These are phyloP conservation scores for Theileria annulata DNA, from an alignment of 169 alveolate genomes.

Conservation along the genomic window DNA sequence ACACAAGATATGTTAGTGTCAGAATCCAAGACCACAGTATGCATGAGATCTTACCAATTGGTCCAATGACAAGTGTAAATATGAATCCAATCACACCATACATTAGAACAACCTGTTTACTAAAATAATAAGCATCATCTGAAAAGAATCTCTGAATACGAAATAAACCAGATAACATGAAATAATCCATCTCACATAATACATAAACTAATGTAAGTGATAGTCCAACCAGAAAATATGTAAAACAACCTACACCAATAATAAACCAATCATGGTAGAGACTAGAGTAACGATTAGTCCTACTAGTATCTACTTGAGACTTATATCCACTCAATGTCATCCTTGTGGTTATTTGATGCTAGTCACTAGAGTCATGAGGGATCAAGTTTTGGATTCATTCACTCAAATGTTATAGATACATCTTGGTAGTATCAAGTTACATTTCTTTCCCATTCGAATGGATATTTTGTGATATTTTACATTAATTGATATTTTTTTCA, in stretches of 20 bases:
- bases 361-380: neutral
- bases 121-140: neutral
- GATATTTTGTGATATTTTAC: neutral
- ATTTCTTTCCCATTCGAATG: neutral
- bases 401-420: neutral
- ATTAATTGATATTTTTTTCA: neutral
- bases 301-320: neutral
- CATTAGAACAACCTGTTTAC: neutral
- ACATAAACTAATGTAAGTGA: neutral
- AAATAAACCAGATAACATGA: constrained; percentile 1
- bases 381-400: too few species aligned
- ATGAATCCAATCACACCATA: neutral
- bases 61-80: neutral
- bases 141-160: constrained; percentile 6
- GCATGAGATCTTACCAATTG: neutral
- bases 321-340: neutral
- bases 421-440: neutral
- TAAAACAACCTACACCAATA: neutral
- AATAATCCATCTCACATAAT: neutral
- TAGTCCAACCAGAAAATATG: neutral
- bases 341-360: neutral
- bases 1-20: neutral
- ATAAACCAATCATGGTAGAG: neutral
- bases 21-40: constrained; percentile 6
- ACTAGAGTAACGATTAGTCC: neutral